Evolutionary conservation across 345 rosid species (phyloP).

Genomic region (Linum lewisii): DNA sequence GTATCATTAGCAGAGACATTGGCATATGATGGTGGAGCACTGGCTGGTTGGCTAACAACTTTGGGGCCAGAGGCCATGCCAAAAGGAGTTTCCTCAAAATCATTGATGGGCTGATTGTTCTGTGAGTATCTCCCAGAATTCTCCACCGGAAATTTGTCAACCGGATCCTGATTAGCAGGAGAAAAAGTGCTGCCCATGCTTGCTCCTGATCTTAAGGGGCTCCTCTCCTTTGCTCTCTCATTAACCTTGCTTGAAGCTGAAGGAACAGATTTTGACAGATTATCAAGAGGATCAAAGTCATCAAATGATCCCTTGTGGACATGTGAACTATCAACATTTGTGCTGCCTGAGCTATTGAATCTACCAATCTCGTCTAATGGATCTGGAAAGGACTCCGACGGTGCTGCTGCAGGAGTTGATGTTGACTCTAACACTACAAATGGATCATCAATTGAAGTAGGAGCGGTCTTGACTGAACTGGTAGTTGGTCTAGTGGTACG

Average conservation of each 20-base stretch:
- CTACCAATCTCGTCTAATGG: constrained; percentile 42
- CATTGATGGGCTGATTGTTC: constrained; percentile 34
- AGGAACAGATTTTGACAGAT: constrained; percentile 49
- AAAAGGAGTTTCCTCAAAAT: constrained; percentile 39
- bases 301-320: constrained; percentile 37
- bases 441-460: constrained; percentile 44
- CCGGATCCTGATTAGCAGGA: constrained; percentile 29
- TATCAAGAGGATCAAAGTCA: constrained; percentile 57
- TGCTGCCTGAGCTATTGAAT: constrained; percentile 31
- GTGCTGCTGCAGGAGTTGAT: constrained; percentile 28
- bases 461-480: constrained; percentile 29
- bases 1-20: constrained; percentile 29
- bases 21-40: constrained; percentile 35
- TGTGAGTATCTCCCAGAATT: constrained; percentile 28
- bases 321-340: constrained; percentile 30
- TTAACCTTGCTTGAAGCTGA: constrained; percentile 32
- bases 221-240: constrained; percentile 37
- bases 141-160: constrained; percentile 26
- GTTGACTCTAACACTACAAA: constrained; percentile 48
- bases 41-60: constrained; percentile 17
- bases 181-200: constrained; percentile 31
- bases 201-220: constrained; percentile 35
- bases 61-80: constrained; percentile 29
- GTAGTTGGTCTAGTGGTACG: constrained; percentile 31
- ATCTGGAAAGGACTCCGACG: constrained; percentile 31